Evolutionary conservation across 306 rosid species (phyloP).

Genomic region (Cicer bijugum): DNA sequence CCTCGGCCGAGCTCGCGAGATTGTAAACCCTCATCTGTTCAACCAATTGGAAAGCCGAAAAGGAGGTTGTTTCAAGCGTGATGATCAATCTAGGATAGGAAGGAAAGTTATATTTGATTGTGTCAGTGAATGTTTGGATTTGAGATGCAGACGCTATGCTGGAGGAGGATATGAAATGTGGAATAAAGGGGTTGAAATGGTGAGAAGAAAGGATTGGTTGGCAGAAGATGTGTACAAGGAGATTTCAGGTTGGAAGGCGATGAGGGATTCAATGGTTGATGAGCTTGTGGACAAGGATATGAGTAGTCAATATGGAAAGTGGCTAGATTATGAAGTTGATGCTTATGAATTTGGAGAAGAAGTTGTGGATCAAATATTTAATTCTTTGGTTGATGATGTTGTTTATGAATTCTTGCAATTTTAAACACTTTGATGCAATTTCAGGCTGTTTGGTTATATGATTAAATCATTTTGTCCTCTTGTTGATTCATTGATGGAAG

Average conservation of each 20-base stretch:
- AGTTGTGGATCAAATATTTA: slow-evolving; percentile 64
- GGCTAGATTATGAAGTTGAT: slow-evolving; percentile 79
- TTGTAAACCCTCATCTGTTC: slow-evolving; percentile 71
- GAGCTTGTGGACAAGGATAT: slow-evolving; percentile 91
- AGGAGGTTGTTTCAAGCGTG: slow-evolving; percentile 44
- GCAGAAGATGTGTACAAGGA: slow-evolving; percentile 77
- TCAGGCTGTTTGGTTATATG: slow-evolving; percentile 34
- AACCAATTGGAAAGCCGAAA: slow-evolving; percentile 67
- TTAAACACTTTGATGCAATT: slow-evolving; percentile 39
- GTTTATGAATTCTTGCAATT: slow-evolving; percentile 56
- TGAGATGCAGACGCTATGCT: slow-evolving; percentile 59
- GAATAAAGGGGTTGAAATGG: slow-evolving; percentile 69
- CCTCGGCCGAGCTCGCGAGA: slow-evolving; percentile 56
- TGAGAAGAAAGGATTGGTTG: slow-evolving; percentile 71
- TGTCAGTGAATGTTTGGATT: slow-evolving; percentile 76
- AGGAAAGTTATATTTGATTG: slow-evolving; percentile 75
- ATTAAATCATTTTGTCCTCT: slow-evolving; percentile 28
- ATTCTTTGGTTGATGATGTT: slow-evolving; percentile 74
- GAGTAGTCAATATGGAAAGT: slow-evolving; percentile 74
- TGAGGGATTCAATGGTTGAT: slow-evolving; percentile 88
- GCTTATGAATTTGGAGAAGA: slow-evolving; percentile 68
- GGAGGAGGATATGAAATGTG: slow-evolving; percentile 74
- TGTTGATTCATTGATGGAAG: slow-evolving; percentile 40
- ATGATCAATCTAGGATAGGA: slow-evolving; percentile 48
- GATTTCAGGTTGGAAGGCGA: slow-evolving; percentile 63